These are phyloP conservation scores for Pleurotus cornucopiae DNA, from an alignment of 768 basidiomycete genomes.

Conservation along the genomic window DNA sequence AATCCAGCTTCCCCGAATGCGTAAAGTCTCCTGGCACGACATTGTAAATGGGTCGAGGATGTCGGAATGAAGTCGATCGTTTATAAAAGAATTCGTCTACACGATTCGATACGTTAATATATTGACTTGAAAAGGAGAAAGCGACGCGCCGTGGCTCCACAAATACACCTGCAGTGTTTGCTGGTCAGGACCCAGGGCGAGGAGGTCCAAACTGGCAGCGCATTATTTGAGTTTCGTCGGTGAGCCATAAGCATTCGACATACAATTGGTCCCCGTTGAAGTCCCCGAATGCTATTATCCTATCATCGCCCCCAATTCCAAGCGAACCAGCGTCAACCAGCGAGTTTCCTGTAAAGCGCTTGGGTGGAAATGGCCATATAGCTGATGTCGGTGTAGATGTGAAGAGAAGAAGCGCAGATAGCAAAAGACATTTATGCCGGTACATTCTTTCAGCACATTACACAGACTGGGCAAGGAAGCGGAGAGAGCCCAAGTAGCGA, in stretches of 20 bases:
- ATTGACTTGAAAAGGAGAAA: not conserved
- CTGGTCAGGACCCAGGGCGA: constrained; percentile 73
- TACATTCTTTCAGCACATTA: not conserved
- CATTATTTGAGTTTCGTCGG: not conserved
- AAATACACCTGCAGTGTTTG: constrained; percentile 70
- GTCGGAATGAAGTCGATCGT: constrained; percentile 46
- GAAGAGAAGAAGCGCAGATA: constrained; percentile 7
- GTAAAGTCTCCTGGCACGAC: constrained; percentile 93
- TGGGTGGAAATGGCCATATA: constrained; percentile 84
- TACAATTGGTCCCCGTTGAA: constrained; percentile 96
- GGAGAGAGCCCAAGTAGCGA: no score
- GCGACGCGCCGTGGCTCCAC: constrained; percentile 73
- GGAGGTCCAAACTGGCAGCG: constrained; percentile 64
- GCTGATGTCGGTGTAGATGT: constrained; percentile 20
- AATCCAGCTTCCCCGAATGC: constrained; percentile 85
- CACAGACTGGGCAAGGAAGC: no score
- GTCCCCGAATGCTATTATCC: constrained; percentile 89
- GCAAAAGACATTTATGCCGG: not conserved
- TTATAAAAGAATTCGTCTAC: constrained; percentile 58
- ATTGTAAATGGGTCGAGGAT: constrained; percentile 62
- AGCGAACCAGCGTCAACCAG: constrained; percentile 77
- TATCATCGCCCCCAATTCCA: constrained; percentile 67
- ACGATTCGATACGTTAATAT: constrained; percentile 6
- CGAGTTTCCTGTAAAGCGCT: constrained; percentile 78
- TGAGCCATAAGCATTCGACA: constrained; percentile 21